phyloP scores from a whole-genome alignment of 2,329 filamentous ascomycete genomes.

The Geoglossum cookeanum region DNA sequence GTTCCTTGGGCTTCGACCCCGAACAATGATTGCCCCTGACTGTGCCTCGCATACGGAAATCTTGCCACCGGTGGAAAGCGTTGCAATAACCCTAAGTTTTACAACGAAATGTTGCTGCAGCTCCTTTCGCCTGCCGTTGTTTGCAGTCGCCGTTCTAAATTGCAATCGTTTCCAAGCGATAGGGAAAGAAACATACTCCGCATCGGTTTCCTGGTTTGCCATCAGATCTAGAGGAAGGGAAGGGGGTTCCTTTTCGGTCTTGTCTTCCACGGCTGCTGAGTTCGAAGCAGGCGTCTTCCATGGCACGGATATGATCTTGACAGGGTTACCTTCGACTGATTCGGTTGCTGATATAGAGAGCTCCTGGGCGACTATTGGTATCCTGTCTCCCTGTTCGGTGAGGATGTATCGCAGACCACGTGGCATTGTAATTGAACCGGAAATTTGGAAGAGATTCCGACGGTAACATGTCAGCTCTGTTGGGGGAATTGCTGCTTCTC shows the following conservation, averaged over 20 bases:
- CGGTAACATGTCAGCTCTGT: constrained; percentile 90
- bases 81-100: constrained; percentile 68
- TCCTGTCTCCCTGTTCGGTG: constrained; percentile 65
- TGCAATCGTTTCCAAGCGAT: constrained; percentile 89
- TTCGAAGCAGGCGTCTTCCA: constrained; percentile 72
- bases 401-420: constrained; percentile 61
- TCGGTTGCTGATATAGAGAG: constrained; percentile 83
- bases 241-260: constrained; percentile 68
- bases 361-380: constrained; percentile 67
- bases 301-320: constrained; percentile 88
- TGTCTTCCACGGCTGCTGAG: constrained; percentile 44
- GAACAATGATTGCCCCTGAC: constrained; percentile 82
- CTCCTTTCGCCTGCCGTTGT: constrained; percentile 87
- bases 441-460: constrained; percentile 89
- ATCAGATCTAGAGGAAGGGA: constrained; percentile 54
- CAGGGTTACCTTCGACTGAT: constrained; percentile 78
- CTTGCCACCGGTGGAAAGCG: constrained; percentile 65
- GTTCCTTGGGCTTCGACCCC: constrained; percentile 80
- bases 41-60: constrained; percentile 65
- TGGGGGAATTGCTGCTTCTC: constrained; percentile 37
- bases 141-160: constrained; percentile 87
- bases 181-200: constrained; percentile 75
- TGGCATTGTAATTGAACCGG: constrained; percentile 68
- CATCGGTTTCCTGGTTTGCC: constrained; percentile 49
- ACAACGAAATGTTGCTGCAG: constrained; percentile 92